Conservation (phyloP, 257 asterid species). For the Nicotiana knightiana region DNA sequence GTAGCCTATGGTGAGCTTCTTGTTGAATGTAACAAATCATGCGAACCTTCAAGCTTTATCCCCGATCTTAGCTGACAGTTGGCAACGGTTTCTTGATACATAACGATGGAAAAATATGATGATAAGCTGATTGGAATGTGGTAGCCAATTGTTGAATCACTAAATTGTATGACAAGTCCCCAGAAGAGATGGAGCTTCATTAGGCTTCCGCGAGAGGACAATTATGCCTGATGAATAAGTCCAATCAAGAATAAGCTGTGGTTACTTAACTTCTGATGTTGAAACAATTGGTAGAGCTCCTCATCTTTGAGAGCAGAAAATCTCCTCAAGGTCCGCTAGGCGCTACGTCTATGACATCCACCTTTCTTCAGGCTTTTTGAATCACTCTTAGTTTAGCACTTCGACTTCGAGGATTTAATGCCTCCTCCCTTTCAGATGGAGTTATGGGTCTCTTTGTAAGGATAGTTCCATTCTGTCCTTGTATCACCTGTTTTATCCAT, state of each 20-base stretch:
- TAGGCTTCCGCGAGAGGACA: neutral
- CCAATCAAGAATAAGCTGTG: neutral
- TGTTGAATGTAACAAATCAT: neutral
- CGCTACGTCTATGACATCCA: neutral
- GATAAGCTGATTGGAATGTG: neutral
- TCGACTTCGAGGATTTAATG: constrained; percentile 69
- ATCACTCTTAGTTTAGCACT: constrained; percentile 94
- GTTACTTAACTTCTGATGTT: neutral
- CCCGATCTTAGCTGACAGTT: neutral
- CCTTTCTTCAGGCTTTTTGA: constrained; percentile 48
- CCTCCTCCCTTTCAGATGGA: constrained; percentile 82
- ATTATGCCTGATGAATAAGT: neutral
- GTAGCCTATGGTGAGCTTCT: neutral
- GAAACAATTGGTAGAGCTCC: constrained; percentile 3
- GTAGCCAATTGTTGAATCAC: neutral
- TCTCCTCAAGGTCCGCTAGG: neutral
- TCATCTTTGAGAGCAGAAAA: neutral
- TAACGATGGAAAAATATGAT: neutral
- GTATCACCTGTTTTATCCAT: constrained; percentile 73
- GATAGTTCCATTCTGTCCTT: constrained; percentile 46
- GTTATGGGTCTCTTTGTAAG: constrained; percentile 91
- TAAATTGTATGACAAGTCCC: neutral
- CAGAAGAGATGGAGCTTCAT: neutral
- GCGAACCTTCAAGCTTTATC: neutral
- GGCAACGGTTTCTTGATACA: no score